phyloP scores from a whole-genome alignment of 169 alveolate species.

The Babesia bovis region DNA sequence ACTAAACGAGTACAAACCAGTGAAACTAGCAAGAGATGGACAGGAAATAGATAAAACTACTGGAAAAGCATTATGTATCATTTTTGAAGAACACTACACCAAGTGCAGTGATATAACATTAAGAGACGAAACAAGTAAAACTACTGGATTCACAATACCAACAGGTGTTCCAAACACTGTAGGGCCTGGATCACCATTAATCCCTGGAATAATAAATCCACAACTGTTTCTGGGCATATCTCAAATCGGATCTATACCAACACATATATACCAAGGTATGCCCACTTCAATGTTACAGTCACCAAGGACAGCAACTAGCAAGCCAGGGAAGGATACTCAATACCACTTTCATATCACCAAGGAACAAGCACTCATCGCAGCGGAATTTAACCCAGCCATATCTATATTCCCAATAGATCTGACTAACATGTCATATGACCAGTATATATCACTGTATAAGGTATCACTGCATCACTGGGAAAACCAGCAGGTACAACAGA shows the following conservation, averaged over 20 bases:
- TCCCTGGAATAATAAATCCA: neutral
- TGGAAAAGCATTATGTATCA: constrained; percentile 39
- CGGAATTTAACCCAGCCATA: constrained; percentile 74
- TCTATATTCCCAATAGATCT: constrained; percentile 76
- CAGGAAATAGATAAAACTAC: constrained; percentile 58
- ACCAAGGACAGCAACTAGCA: neutral
- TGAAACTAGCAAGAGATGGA: constrained; percentile 72
- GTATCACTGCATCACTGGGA: constrained; percentile 55
- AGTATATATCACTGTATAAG: constrained; percentile 69
- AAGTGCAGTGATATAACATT: neutral
- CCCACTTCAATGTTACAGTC: neutral
- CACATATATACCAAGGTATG: neutral
- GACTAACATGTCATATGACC: constrained; percentile 77
- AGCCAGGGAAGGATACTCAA: neutral
- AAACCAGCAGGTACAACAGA: constrained; percentile 17
- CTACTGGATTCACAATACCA: neutral
- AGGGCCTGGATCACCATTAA: neutral
- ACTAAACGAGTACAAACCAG: constrained; percentile 60
- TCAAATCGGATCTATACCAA: neutral
- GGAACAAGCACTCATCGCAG: constrained; percentile 42
- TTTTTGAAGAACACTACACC: constrained; percentile 26
- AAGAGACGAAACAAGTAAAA: neutral
- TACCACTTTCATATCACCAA: neutral
- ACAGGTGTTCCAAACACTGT: neutral
- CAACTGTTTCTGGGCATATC: neutral